Conservation (phyloP, 345 rosid genomes). For the Acer yangbiense region DNA sequence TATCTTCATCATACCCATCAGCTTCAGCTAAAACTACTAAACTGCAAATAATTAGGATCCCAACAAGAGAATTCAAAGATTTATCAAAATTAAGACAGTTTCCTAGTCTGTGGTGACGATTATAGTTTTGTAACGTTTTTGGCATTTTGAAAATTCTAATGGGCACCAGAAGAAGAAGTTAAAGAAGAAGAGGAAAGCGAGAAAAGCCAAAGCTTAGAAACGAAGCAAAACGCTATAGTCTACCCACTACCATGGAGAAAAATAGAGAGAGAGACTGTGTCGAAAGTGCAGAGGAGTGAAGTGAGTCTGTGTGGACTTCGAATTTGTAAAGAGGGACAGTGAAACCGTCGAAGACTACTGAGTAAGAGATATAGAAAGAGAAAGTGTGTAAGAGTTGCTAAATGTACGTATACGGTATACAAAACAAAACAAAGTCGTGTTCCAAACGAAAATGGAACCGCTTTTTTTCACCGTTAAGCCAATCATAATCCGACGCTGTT, state of each 20-base stretch:
- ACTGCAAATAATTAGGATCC: background rate
- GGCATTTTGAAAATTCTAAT: constrained; percentile 7
- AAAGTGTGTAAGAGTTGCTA: too few relatives aligned
- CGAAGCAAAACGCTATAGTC: constrained; percentile 4
- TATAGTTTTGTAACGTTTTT: background rate
- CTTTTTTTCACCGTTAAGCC: too few relatives aligned
- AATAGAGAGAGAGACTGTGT: background rate
- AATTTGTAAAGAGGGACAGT: too few relatives aligned
- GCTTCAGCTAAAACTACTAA: constrained; percentile 15
- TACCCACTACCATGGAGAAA: too few relatives aligned
- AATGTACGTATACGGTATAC: too few relatives aligned
- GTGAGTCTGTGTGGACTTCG: too few relatives aligned
- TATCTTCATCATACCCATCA: constrained; percentile 25
- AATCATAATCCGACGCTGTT: too few relatives aligned
- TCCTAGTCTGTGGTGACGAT: background rate
- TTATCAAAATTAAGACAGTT: background rate
- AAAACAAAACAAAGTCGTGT: too few relatives aligned
- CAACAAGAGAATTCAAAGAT: background rate
- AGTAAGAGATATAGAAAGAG: too few relatives aligned
- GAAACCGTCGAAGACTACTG: background rate
- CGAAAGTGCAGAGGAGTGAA: too few relatives aligned
- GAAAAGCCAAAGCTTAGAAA: background rate
- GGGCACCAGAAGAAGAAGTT: background rate
- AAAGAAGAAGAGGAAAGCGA: background rate
- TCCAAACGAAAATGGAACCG: too few relatives aligned